Percentiles rank a stretch among this genome's conserved stretches.
phyloP scores from a whole-genome alignment of 2,329 filamentous ascomycete species.

The Aspergillus latus region DNA sequence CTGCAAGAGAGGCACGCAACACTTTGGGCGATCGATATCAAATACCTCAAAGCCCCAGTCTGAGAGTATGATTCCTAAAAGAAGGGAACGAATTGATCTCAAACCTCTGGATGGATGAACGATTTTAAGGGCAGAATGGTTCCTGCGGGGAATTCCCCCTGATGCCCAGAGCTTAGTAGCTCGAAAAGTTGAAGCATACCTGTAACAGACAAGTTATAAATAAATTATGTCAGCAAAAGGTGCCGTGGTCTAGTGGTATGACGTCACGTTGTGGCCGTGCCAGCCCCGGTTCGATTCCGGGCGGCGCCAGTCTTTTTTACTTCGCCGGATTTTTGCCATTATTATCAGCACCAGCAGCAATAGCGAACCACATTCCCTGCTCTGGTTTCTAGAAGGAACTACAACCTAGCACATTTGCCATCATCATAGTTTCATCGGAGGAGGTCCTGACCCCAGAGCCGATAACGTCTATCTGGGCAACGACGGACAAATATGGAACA shows the following conservation, averaged over 20 bases:
- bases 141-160: too few species aligned
- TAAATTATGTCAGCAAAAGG: neutral
- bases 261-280: constrained; percentile 32
- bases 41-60: too few species aligned
- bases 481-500: too few species aligned
- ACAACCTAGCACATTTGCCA: neutral
- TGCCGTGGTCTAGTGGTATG: constrained; percentile 19
- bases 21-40: too few species aligned
- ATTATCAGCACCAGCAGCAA: too few species aligned
- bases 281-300: constrained; percentile 31
- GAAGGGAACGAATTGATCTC: too few species aligned
- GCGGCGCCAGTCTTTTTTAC: neutral
- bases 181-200: neutral
- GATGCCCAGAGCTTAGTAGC: too few species aligned
- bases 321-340: neutral
- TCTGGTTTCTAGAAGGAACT: neutral
- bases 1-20: neutral
- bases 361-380: too few species aligned
- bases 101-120: neutral
- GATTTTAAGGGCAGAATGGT: too few species aligned
- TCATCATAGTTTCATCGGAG: constrained; percentile 10
- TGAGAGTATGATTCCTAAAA: too few species aligned
- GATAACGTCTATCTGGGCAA: too few species aligned
- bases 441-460: neutral
- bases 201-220: neutral